Conservation (phyloP, 176 grass and related monocot species). For the Chrysopogon serrulatus region DNA sequence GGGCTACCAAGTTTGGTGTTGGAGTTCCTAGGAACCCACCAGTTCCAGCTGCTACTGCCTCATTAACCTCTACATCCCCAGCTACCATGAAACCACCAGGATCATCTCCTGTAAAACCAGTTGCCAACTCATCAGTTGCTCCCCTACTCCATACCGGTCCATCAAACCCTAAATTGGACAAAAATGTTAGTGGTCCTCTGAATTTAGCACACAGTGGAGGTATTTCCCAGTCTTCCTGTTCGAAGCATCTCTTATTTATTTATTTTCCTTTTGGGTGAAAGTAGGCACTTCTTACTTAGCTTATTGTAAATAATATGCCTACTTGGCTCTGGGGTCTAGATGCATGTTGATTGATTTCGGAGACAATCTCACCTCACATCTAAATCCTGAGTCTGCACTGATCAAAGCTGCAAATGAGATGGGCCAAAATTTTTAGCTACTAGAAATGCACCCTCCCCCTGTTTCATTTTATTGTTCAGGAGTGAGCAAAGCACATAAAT, state of each 20-base stretch:
- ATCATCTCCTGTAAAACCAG: constrained; percentile 41
- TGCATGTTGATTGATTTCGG: constrained; percentile 14
- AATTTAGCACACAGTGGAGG: constrained; percentile 53
- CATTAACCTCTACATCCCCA: constrained; percentile 34
- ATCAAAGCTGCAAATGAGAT: neutral
- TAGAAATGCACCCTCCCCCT: no score
- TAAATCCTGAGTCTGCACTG: neutral
- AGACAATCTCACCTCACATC: constrained; percentile 7
- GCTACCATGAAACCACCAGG: constrained; percentile 40
- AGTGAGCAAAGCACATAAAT: neutral
- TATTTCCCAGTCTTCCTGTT: constrained; percentile 36
- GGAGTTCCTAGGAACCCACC: constrained; percentile 32
- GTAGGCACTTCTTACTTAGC: neutral
- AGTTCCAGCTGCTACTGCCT: constrained; percentile 28
- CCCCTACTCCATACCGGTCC: constrained; percentile 34
- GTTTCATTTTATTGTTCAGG: neutral
- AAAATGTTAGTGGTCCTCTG: constrained; percentile 42
- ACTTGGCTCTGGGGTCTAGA: neutral
- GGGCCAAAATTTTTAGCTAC: neutral
- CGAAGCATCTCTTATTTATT: neutral
- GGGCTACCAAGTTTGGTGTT: constrained; percentile 41
- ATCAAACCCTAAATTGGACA: constrained; percentile 42
- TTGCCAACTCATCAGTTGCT: constrained; percentile 37
- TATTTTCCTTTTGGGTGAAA: neutral
- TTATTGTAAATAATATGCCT: constrained; percentile 12